phyloP scores from a whole-genome alignment of 495 filamentous ascomycete species.

The Tuber calosporum region DNA sequence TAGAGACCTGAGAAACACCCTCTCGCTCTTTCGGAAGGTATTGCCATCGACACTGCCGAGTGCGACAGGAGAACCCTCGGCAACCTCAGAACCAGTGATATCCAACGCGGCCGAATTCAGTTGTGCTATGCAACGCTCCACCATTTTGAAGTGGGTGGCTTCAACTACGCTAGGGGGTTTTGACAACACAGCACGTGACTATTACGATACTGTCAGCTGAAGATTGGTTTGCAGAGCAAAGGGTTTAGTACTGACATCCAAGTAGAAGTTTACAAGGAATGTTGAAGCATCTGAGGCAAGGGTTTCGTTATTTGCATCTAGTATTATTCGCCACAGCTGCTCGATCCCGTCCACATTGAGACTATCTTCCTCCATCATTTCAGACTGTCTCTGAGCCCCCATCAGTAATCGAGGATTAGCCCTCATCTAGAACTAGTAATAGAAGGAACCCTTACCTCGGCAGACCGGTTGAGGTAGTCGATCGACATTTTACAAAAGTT shows the following conservation, averaged over 20 bases:
- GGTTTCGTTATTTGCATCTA: conserved; percentile 60
- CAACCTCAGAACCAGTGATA: not conserved
- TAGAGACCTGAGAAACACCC: conserved; percentile 34
- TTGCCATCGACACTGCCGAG: not conserved
- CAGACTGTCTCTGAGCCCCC: conserved; percentile 12
- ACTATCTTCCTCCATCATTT: conserved; percentile 43
- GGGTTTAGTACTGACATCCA: conserved; percentile 48
- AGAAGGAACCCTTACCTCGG: conserved; percentile 27
- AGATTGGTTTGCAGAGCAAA: conserved; percentile 46
- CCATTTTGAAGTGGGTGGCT: conserved; percentile 68
- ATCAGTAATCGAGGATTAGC: not conserved
- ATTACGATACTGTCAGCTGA: conserved; percentile 26
- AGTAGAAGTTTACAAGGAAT: conserved; percentile 66
- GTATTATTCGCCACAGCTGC: conserved; percentile 73
- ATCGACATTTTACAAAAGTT: conserved; percentile 38
- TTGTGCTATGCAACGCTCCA: conserved; percentile 68
- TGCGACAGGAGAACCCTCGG: not conserved
- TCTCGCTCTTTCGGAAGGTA: not conserved
- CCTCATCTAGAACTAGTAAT: not conserved
- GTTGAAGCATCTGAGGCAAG: conserved; percentile 63
- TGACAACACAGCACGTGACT: conserved; percentile 24
- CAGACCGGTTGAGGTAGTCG: conserved; percentile 38
- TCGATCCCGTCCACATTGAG: conserved; percentile 59
- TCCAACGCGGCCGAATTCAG: conserved; percentile 58
- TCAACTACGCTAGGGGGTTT: conserved; percentile 47